A percentile compares a stretch with the other conserved stretches of the same genome.
Evolutionary conservation across 2,329 filamentous ascomycete species (phyloP).

Genomic region (Sclerotinia trifoliorum): DNA sequence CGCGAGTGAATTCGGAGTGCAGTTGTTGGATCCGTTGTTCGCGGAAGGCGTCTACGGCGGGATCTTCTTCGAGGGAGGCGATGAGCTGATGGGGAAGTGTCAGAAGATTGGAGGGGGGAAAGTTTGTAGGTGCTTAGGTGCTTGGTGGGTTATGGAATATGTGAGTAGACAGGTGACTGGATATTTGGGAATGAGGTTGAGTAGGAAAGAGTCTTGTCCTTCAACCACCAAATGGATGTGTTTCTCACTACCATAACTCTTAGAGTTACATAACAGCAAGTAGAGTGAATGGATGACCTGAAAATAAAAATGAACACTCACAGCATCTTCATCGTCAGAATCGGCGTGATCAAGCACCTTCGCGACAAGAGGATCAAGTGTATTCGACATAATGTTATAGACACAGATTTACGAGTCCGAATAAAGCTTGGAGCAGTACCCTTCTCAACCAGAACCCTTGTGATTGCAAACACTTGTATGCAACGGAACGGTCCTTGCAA

Average conservation of each 20-base stretch:
- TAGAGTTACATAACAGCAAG: neutral
- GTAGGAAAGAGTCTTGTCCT: neutral
- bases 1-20: slow-evolving; percentile 53
- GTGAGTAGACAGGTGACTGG: neutral
- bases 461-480: slow-evolving; percentile 15
- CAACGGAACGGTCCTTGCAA: neutral
- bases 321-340: slow-evolving; percentile 55
- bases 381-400: slow-evolving; percentile 16
- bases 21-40: slow-evolving; percentile 58
- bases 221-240: neutral
- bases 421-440: neutral
- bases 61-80: slow-evolving; percentile 53
- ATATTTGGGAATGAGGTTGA: neutral
- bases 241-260: neutral
- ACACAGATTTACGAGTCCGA: neutral
- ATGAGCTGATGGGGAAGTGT: slow-evolving; percentile 49
- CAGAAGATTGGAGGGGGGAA: neutral
- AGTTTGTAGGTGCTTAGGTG: neutral
- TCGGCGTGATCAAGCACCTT: slow-evolving; percentile 46
- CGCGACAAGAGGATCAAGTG: slow-evolving; percentile 51
- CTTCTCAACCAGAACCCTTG: neutral
- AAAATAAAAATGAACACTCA: slow-evolving; percentile 7
- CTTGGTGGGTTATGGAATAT: neutral
- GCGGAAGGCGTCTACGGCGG: slow-evolving; percentile 52
- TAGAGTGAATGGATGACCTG: neutral